A percentile compares a stretch with the other conserved stretches of the same genome.
phyloP scores from a whole-genome alignment of 202 grass and related monocot species.

The Cymbopogon flexuosus region DNA sequence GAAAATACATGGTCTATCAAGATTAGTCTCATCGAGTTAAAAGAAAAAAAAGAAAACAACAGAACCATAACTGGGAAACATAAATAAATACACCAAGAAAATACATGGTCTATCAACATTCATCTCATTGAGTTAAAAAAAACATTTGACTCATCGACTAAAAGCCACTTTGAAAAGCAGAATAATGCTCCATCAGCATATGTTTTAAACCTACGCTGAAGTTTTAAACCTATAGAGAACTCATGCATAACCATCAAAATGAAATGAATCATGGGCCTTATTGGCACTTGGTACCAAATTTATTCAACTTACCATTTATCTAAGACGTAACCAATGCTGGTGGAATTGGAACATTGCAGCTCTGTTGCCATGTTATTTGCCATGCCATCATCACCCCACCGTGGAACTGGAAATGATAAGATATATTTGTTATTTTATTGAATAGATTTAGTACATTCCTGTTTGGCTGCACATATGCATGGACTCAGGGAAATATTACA shows the following conservation, averaged over 20 bases:
- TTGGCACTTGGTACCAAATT: background rate
- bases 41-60: too few relatives aligned
- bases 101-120: background rate
- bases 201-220: background rate
- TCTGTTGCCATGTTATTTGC: constrained; percentile 16
- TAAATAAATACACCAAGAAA: background rate
- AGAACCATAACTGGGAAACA: background rate
- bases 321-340: constrained; percentile 63
- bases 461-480: background rate
- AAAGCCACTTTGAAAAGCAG: background rate
- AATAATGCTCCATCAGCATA: background rate
- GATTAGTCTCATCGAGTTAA: background rate
- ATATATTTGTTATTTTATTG: background rate
- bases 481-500: background rate
- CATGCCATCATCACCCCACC: constrained; percentile 41
- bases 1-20: background rate
- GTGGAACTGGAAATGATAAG: constrained; percentile 41
- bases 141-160: background rate
- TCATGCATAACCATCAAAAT: background rate
- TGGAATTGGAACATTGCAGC: constrained; percentile 9
- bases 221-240: background rate
- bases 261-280: background rate
- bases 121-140: background rate
- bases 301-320: constrained; percentile 53
- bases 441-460: background rate